phyloP scores from a whole-genome alignment of 2,329 filamentous ascomycete species.

The Alternaria gansuensis region DNA sequence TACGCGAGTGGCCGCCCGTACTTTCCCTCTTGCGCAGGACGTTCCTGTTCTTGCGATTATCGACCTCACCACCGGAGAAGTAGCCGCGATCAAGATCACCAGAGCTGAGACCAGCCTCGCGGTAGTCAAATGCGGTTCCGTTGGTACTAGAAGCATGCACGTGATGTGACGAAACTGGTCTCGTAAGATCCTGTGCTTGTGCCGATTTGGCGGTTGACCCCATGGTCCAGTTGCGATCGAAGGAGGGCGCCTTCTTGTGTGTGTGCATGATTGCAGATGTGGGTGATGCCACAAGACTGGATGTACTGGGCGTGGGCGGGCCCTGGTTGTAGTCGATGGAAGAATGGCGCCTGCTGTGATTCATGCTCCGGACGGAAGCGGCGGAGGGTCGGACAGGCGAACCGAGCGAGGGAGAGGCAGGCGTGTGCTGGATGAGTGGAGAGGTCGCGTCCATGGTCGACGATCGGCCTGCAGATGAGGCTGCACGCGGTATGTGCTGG shows the following conservation, averaged over 20 bases:
- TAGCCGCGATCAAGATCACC: constrained; percentile 84
- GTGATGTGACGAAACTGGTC: constrained; percentile 49
- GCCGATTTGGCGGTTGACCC: constrained; percentile 49
- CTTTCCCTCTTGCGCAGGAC: constrained; percentile 77
- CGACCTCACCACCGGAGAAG: constrained; percentile 87
- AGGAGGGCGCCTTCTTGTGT: constrained; percentile 66
- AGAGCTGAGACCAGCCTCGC: constrained; percentile 45
- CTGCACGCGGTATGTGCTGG: constrained; percentile 44
- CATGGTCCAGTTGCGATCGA: constrained; percentile 68
- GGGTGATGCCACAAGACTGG: constrained; percentile 32
- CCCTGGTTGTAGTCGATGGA: constrained; percentile 74
- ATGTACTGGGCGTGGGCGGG: constrained; percentile 36
- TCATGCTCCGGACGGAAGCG: constrained; percentile 80
- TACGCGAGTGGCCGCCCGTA: constrained; percentile 68
- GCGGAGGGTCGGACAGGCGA: constrained; percentile 71
- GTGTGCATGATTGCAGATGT: constrained; percentile 29
- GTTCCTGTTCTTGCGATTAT: constrained; percentile 75
- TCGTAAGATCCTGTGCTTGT: constrained; percentile 36
- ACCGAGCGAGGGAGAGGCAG: constrained; percentile 53
- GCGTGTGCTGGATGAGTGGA: constrained; percentile 56
- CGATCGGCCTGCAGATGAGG: constrained; percentile 46
- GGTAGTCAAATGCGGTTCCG: constrained; percentile 35
- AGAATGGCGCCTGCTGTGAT: constrained; percentile 87
- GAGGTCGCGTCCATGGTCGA: constrained; percentile 52
- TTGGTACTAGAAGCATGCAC: constrained; percentile 44